Conservation (phyloP, 2,329 filamentous ascomycete genomes). For the Ophiosphaerella korrae region DNA sequence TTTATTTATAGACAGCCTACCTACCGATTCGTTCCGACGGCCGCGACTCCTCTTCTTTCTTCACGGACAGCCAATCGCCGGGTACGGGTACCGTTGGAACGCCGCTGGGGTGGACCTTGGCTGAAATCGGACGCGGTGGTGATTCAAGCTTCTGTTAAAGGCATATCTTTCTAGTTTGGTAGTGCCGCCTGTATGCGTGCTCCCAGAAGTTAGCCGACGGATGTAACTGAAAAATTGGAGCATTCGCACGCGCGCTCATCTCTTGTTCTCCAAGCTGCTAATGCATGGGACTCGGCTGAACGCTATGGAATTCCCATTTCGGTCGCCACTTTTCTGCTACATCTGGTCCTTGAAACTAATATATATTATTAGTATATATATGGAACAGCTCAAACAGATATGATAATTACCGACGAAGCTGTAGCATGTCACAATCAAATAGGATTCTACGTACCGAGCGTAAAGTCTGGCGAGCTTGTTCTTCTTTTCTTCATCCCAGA, state of each 20-base stretch:
- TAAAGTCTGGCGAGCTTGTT: conserved; percentile 95
- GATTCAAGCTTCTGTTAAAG: no score
- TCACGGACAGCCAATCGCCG: no score
- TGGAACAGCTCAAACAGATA: neutral
- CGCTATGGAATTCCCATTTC: conserved; percentile 96
- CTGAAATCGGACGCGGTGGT: no score
- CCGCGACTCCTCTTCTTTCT: no score
- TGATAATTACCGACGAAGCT: conserved; percentile 2
- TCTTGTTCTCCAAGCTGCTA: conserved; percentile 94
- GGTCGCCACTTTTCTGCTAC: conserved; percentile 95
- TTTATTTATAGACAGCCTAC: no score
- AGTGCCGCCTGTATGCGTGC: no score
- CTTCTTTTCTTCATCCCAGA: conserved; percentile 98
- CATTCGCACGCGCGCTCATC: conserved; percentile 90
- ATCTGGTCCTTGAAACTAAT: conserved; percentile 93
- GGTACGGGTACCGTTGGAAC: no score
- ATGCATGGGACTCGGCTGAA: conserved; percentile 93
- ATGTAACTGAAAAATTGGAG: conserved; percentile 74
- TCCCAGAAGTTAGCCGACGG: conserved; percentile 38
- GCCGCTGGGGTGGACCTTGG: no score
- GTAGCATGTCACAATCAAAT: neutral
- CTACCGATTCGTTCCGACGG: no score
- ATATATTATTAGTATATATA: conserved; percentile 23
- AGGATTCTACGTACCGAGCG: conserved; percentile 70
- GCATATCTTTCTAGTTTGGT: no score